Evolutionary conservation across 192 early-diverging fungal species (phyloP).

Genomic region (Lunasporangiospora selenospora): DNA sequence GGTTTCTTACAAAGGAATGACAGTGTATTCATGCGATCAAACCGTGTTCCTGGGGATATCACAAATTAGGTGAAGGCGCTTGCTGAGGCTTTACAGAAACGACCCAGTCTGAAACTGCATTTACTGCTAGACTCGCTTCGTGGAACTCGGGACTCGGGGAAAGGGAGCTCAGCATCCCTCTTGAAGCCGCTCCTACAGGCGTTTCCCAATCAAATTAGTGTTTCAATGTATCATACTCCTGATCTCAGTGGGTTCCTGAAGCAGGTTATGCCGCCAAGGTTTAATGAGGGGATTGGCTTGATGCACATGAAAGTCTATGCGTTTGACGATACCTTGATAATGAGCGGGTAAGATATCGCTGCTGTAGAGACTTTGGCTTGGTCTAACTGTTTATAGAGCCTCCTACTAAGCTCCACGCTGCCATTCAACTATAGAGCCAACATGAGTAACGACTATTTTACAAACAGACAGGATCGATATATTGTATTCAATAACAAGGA

Average conservation of each 20-base stretch:
- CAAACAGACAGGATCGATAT: conserved; percentile 95
- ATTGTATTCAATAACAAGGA: conserved; percentile 67
- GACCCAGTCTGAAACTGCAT: conserved; percentile 62
- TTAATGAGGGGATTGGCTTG: conserved; percentile 93
- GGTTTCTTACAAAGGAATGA: background rate
- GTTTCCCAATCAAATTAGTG: conserved; percentile 67
- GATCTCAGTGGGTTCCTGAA: conserved; percentile 75
- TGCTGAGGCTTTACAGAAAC: conserved; percentile 58
- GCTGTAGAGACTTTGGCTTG: background rate
- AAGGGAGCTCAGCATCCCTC: conserved; percentile 71
- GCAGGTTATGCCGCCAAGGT: conserved; percentile 77
- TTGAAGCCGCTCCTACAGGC: conserved; percentile 67
- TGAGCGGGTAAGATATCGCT: conserved; percentile 73
- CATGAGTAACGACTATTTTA: conserved; percentile 94
- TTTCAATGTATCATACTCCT: conserved; percentile 91
- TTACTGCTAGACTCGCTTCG: conserved; percentile 92
- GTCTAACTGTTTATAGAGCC: background rate
- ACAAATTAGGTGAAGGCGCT: conserved; percentile 62
- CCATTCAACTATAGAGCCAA: conserved; percentile 74
- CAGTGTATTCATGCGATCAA: background rate
- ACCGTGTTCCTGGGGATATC: background rate
- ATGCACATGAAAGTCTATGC: conserved; percentile 95
- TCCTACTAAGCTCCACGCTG: background rate
- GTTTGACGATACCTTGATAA: conserved; percentile 84
- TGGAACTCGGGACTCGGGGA: conserved; percentile 68